Evolutionary conservation across 768 basidiomycete species (phyloP).

Genomic region (Auriscalpium vulgare): DNA sequence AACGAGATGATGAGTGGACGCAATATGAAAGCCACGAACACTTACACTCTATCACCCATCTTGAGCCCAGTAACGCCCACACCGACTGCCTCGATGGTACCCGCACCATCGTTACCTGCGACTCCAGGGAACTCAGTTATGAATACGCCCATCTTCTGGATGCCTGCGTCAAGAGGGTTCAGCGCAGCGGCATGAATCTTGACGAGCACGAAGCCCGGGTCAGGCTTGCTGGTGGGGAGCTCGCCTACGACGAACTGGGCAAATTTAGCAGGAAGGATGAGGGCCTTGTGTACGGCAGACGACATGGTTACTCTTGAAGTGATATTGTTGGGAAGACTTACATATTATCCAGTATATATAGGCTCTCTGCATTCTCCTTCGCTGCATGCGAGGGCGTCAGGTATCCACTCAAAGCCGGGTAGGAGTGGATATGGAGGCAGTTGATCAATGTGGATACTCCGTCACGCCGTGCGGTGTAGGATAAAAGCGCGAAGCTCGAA

Average conservation of each 20-base stretch:
- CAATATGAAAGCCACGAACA: neutral
- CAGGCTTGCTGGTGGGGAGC: slow-evolving; percentile 7
- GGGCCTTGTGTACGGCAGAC: slow-evolving; percentile 1
- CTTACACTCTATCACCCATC: slow-evolving; percentile 22
- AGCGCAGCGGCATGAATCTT: slow-evolving; percentile 12
- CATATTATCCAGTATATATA: too few relatives aligned
- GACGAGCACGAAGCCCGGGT: slow-evolving; percentile 13
- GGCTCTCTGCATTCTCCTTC: too few relatives aligned
- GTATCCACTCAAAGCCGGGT: too few relatives aligned
- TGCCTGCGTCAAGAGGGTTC: slow-evolving; percentile 15
- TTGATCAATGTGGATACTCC: too few relatives aligned
- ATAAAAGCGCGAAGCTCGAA: too few relatives aligned
- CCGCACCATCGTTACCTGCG: slow-evolving; percentile 18
- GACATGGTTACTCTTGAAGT: neutral
- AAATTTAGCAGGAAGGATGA: neutral
- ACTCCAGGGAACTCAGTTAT: slow-evolving; percentile 16
- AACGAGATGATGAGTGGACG: neutral
- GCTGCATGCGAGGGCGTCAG: too few relatives aligned
- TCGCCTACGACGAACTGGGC: slow-evolving; percentile 1
- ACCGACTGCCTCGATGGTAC: slow-evolving; percentile 20
- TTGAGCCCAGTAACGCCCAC: slow-evolving; percentile 18
- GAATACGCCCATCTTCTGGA: slow-evolving; percentile 9
- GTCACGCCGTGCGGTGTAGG: too few relatives aligned
- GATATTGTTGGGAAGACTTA: too few relatives aligned
- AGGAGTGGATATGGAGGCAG: too few relatives aligned